A percentile compares a stretch with the other conserved stretches of the same genome.
phyloP scores from a whole-genome alignment of 331 rosid genomes.

The Pyrus hybrid region DNA sequence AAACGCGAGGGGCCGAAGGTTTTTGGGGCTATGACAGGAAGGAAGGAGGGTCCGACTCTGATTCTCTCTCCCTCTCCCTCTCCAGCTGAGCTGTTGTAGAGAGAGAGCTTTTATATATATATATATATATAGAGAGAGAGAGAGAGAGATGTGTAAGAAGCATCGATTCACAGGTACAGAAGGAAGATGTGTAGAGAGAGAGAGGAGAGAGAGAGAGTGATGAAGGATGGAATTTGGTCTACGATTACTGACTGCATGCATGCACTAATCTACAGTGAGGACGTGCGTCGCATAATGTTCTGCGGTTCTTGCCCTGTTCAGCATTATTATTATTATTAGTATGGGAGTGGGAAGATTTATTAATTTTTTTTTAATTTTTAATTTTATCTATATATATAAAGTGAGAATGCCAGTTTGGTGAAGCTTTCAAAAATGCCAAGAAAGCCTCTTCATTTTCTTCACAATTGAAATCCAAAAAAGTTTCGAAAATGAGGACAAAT shows the following conservation, averaged over 20 bases:
- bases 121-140: too few relatives aligned
- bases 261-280: not conserved
- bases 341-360: too few relatives aligned
- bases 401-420: too few relatives aligned
- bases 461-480: too few relatives aligned
- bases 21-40: slow-evolving; percentile 20
- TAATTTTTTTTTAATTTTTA: too few relatives aligned
- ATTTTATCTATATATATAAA: too few relatives aligned
- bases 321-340: too few relatives aligned
- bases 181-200: not conserved
- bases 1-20: slow-evolving; percentile 31
- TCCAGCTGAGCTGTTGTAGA: not conserved
- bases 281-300: slow-evolving; percentile 1
- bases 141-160: not conserved
- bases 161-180: not conserved
- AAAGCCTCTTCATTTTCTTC: too few relatives aligned
- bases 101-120: not conserved
- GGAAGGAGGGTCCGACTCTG: not conserved
- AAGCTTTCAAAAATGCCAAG: too few relatives aligned
- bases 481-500: too few relatives aligned
- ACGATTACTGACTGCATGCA: not conserved
- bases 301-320: too few relatives aligned
- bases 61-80: not conserved
- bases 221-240: not conserved
- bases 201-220: not conserved